Evolutionary conservation across 176 grass and related monocot species (phyloP).

Genomic region (Eleusine coracana): DNA sequence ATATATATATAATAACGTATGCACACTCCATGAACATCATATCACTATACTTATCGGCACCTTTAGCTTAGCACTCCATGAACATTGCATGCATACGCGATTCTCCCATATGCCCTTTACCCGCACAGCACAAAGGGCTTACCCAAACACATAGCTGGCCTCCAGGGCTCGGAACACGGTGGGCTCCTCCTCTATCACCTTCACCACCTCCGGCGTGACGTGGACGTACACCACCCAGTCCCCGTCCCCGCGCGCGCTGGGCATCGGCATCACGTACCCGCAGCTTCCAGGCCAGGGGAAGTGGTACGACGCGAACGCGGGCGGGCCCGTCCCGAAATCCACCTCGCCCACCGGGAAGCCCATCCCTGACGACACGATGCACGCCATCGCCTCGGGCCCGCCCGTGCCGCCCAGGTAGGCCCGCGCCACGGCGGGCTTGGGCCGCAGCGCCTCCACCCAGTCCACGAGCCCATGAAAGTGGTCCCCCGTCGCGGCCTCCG

Average conservation of each 20-base stretch:
- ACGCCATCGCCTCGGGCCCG: conserved; percentile 14
- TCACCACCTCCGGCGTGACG: conserved; percentile 29
- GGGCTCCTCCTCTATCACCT: conserved; percentile 57
- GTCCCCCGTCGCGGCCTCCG: conserved; percentile 42
- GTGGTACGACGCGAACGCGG: conserved; percentile 69
- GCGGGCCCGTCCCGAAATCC: conserved; percentile 61
- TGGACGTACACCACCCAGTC: conserved; percentile 80
- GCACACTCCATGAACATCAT: background rate
- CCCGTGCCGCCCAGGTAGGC: conserved; percentile 43
- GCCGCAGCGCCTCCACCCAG: conserved; percentile 59
- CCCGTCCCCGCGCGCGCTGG: conserved; percentile 47
- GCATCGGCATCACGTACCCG: conserved; percentile 81
- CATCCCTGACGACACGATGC: conserved; percentile 66
- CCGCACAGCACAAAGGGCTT: background rate
- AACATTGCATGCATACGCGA: background rate
- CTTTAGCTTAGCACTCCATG: background rate
- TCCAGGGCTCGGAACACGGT: conserved; percentile 51
- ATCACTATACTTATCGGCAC: background rate
- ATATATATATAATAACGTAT: background rate
- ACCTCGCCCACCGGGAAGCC: conserved; percentile 49
- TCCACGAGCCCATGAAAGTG: conserved; percentile 60
- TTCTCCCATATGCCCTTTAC: background rate
- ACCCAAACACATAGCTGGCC: conserved; percentile 48
- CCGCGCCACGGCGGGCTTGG: conserved; percentile 47
- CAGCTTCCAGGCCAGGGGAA: conserved; percentile 53